These are phyloP conservation scores for Nannochloropsis oceanica DNA, from an alignment of 108 stramenopile species.

Conservation along the genomic window DNA sequence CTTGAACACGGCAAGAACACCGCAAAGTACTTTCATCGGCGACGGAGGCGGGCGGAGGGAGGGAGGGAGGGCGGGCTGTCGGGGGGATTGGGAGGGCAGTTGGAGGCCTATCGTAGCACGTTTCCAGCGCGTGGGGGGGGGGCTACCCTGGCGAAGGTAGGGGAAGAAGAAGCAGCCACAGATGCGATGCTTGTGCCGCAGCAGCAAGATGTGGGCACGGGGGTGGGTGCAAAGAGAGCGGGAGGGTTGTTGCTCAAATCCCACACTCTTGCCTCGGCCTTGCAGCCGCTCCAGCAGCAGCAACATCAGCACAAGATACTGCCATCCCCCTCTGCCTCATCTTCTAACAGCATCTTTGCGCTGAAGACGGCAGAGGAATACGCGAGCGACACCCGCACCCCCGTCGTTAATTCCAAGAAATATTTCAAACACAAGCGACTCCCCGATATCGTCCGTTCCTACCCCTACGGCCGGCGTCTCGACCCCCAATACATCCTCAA, in stretches of 20 bases:
- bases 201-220: no score
- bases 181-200: background rate
- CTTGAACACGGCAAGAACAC: constrained; percentile 31
- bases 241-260: no score
- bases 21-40: constrained; percentile 35
- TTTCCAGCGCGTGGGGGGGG: background rate
- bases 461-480: constrained; percentile 16
- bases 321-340: background rate
- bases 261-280: background rate
- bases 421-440: constrained; percentile 35
- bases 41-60: background rate
- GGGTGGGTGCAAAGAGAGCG: no score
- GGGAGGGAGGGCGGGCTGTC: background rate
- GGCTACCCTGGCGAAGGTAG: background rate
- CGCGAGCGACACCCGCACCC: constrained; percentile 32
- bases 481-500: background rate
- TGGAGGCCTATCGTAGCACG: background rate
- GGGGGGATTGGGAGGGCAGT: background rate
- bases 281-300: background rate
- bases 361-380: constrained; percentile 41
- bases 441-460: constrained; percentile 23
- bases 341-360: constrained; percentile 1
- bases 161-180: background rate
- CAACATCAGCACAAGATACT: background rate
- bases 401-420: constrained; percentile 30